Base-by-base conservation (phyloP, 2,329 filamentous ascomycete species). In the Penicillium italicum region DNA sequence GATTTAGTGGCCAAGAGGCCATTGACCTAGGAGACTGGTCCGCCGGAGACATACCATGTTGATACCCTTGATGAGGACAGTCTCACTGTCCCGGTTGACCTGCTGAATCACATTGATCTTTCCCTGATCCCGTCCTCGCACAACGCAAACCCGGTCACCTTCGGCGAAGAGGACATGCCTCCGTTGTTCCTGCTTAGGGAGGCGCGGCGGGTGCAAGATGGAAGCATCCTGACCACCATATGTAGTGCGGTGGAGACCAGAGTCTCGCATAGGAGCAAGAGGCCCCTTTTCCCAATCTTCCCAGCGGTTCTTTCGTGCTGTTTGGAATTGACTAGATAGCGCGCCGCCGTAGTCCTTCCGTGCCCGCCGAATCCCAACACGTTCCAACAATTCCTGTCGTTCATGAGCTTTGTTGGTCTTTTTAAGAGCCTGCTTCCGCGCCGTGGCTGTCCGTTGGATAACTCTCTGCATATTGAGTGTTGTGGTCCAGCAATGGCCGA, bases 201-300 rank as follows among this genome's bases (percentile, higher is more conserved):
- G 69, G 24, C 74, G 66, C 30, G 79, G 69, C 33, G 71, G 67
- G 49, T 70, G 65, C 62, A 74, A 64, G 22, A 68, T 52, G 30
- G 73, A 60, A 30, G 70, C 60, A 34, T 71, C 67, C 40, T 87
- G 66, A 30, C 83, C 80, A 59, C 86, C 90, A 68, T 85, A 88
- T 26, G 74, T 78, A 45, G 81, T 80, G 63, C 80, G 78, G 42
- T 74, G 65, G 0, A 78, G 76, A 57, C 87, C 88, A 37, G 86
- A 77, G 74, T 94, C 88, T 65, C 86, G 82, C 69, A 87, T 87
- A 2, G 92, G 91, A 3, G 91, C 87, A 61, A 96, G 70, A 9
- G 89, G 83, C 0, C 92, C 93, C 62, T 91, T 75, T 60, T 87
- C 78, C 85, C 89, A 96, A 72, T 93, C 87, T 70, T 96, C 88